phyloP scores from a whole-genome alignment of 768 basidiomycete genomes.

The Pleurotus citrinopileatus region DNA sequence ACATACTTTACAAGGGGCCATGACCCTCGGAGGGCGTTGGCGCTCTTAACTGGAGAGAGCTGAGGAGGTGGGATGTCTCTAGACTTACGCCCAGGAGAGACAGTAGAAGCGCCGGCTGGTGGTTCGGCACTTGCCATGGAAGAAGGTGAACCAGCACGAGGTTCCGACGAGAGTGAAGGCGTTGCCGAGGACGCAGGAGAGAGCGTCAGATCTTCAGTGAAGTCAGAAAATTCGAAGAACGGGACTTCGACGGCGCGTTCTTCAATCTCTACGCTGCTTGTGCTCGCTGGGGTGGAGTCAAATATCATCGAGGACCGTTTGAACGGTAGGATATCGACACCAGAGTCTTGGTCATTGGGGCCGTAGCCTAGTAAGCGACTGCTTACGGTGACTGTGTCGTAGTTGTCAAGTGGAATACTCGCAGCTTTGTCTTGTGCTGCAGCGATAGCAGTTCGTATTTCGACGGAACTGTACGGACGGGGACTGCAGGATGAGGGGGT shows the following conservation, averaged over 20 bases:
- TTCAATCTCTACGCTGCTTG: neutral
- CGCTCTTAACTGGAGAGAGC: constrained; percentile 23
- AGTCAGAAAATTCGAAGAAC: constrained; percentile 7
- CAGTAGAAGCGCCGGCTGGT: neutral
- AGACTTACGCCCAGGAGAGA: neutral
- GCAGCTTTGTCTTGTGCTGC: constrained; percentile 6
- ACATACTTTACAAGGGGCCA: constrained; percentile 44
- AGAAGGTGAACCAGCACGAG: constrained; percentile 4
- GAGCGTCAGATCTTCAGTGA: neutral
- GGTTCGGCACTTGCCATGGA: neutral
- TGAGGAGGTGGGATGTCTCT: constrained; percentile 23
- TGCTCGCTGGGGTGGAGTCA: neutral
- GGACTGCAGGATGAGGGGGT: neutral
- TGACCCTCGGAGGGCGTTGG: constrained; percentile 33
- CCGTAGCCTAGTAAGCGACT: neutral
- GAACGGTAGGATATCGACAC: neutral
- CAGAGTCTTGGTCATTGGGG: constrained; percentile 7
- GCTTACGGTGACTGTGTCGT: constrained; percentile 2
- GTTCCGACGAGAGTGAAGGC: constrained; percentile 2
- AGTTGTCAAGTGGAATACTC: constrained; percentile 2
- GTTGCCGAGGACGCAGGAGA: constrained; percentile 5
- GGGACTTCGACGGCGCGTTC: neutral
- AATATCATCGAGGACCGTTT: neutral
- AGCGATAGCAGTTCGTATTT: constrained; percentile 7
- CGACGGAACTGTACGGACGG: constrained; percentile 6